Evolutionary conservation across 345 rosid genomes (phyloP), one percentile per base, ranked within the genome.

Genomic region (Murraya paniculata): DNA sequence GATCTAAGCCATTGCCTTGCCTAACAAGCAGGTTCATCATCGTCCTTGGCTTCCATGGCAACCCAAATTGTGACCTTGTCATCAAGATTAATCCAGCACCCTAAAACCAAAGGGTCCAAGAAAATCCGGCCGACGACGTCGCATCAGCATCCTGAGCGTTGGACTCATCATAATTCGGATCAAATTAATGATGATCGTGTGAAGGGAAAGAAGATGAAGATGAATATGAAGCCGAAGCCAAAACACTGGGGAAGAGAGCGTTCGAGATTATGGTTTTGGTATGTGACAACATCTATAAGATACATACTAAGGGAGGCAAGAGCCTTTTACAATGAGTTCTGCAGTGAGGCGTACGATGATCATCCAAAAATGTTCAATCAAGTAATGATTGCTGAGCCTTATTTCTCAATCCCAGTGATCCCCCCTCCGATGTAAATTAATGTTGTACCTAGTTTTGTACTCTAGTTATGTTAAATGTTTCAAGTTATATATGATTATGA

Each of bases 361-460:
- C 7, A 71, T 53, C 13, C 66, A 24, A 33, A 21, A 59, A 11
- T 39, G 33, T 36, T 27, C 18, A 7, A 57, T 24, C 72, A 71
- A 45, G 60, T 53, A 78, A 64, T 56, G 58, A 13, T 71, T 28
- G 86, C 79, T 11, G 85, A 78, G 77, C 88, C 90, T 31, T 87
- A 85, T 81, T 86, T 90, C 83, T 85, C 88, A 6, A 65, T 83
- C 70, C 91, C 88, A 33, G 85, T 88, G 33, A 38, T 84, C 6
- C 88, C 82, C 24, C 77, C 79, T 35, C 85, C 82, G 18, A 53
- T 53, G 22, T 53, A 53, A 45, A 11, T 45, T 3, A 21, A 13
- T 14, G 13, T 50, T 45, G 16, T 50, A 53, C 71, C 13, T 3
- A 21, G 8, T 14, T 9, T 50, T 45, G 16, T 50, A 53, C 71